Base-by-base conservation (phyloP, 1,139 yeast genomes). In the Hanseniaspora gamundiae region DNA sequence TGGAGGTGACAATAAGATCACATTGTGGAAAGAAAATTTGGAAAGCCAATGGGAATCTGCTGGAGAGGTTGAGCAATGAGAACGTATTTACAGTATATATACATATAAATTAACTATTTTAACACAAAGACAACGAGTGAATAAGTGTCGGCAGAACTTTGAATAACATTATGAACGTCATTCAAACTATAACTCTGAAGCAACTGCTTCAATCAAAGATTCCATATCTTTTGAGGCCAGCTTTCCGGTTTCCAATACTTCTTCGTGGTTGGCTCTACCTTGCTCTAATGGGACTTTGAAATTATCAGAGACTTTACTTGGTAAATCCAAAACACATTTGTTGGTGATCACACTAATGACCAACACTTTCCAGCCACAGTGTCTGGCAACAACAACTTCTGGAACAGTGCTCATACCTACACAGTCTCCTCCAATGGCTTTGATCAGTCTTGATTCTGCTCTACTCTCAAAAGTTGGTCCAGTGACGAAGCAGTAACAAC, bases 371-470 rank as follows among this genome's bases (percentile, higher is more conserved):
- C 93, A 62, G 0, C 87, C 94, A 47, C 80, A 73, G 61, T 91
- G 97, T 57, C 95, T 79, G 2, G 95, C 97, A 13, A 85, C 81
- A 51, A 87, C 76, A 2, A 86, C 94, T 62, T 91, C 98, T 0
- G 98, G 96, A 30, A 88, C 96, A 0, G 97, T 91, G 47, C 95
- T 83, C 98, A 91, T 91, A 3, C 98, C 98, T 5, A 88, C 97
- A 0, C 94, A 85, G 62, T 91, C 96, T 41, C 87, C 96, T 7
- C 97, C 97, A 40, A 83, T 54, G 10, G 68, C 54, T 49, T 77
- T 66, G 40, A 88, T 68, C 71, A 80, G 71, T 48, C 95, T 70
- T n/a, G 82, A 82, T 63, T 91, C 97, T 0, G 97, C 95, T 53
- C 96, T 71, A 7, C 88, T 76, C 65, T 91, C 98, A 60, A 81